Percentiles rank a stretch among this genome's conserved stretches.
Evolutionary conservation across 2,329 filamentous ascomycete genomes (phyloP).

Genomic region (Microcera coccophila): DNA sequence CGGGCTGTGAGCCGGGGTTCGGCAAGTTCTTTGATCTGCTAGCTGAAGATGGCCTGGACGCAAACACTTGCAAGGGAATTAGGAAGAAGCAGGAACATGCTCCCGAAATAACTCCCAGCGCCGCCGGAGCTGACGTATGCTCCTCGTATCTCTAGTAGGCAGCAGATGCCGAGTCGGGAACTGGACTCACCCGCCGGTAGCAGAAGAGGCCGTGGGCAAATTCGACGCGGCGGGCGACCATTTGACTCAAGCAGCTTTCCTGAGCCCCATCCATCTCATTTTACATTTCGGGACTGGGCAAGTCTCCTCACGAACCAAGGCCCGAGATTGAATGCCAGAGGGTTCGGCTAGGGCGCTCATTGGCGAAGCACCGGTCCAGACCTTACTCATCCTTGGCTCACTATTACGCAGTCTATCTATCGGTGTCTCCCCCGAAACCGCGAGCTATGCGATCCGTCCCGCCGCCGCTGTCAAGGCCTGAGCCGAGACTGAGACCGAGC

Average conservation of each 20-base stretch:
- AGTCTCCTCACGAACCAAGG: too few species aligned
- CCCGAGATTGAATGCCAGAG: too few species aligned
- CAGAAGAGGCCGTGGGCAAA: neutral
- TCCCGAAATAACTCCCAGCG: conserved; percentile 9
- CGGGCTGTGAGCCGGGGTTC: conserved; percentile 9
- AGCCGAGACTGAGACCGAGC: neutral
- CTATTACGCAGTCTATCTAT: neutral
- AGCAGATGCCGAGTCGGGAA: neutral
- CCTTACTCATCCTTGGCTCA: neutral
- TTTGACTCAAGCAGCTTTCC: neutral
- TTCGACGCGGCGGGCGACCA: neutral
- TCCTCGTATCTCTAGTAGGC: neutral
- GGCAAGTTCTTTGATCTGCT: conserved; percentile 13
- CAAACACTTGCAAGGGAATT: conserved; percentile 18
- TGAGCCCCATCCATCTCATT: neutral
- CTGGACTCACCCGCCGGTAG: neutral
- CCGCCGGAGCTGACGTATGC: neutral
- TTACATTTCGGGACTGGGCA: neutral
- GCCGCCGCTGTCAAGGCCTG: conserved; percentile 3
- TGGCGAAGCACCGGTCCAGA: neutral
- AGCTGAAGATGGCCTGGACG: conserved; percentile 11
- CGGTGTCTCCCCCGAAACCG: neutral
- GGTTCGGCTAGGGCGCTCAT: too few species aligned
- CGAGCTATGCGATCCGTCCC: conserved; percentile 11
- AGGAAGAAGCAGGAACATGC: conserved; percentile 14